phyloP scores from a whole-genome alignment of 2,329 filamentous ascomycete genomes.

The Fusarium vanettenii region DNA sequence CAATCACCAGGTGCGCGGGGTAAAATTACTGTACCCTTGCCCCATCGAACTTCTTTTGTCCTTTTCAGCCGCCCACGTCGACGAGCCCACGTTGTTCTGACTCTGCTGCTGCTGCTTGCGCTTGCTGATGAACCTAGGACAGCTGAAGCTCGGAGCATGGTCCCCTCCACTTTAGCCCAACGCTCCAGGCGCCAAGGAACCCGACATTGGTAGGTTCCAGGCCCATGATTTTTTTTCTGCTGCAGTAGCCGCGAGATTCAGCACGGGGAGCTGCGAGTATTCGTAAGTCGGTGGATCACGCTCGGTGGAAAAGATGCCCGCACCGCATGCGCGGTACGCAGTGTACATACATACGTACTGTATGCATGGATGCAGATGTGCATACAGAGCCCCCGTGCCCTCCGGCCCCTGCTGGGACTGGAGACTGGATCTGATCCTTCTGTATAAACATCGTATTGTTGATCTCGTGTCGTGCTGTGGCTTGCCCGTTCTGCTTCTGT shows the following conservation, averaged over 20 bases:
- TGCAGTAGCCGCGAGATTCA: constrained; percentile 10
- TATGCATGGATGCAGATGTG: background rate
- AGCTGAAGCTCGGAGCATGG: constrained; percentile 1
- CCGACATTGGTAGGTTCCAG: background rate
- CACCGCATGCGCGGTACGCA: constrained; percentile 4
- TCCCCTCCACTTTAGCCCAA: background rate
- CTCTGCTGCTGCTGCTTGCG: background rate
- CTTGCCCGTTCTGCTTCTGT: constrained; percentile 25
- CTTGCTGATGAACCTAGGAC: constrained; percentile 5
- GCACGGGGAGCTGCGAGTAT: constrained; percentile 5
- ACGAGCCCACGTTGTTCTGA: constrained; percentile 10
- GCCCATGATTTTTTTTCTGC: constrained; percentile 1
- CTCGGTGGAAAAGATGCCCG: constrained; percentile 14
- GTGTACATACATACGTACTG: background rate
- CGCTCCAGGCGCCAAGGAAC: constrained; percentile 6
- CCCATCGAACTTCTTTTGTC: constrained; percentile 3
- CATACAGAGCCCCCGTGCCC: background rate
- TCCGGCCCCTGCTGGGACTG: background rate
- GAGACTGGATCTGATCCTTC: constrained; percentile 21
- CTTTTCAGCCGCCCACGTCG: constrained; percentile 18
- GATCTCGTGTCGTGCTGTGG: constrained; percentile 38
- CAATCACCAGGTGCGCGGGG: constrained; percentile 28
- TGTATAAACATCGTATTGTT: constrained; percentile 38
- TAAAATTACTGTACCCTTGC: constrained; percentile 11
- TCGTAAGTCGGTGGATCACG: constrained; percentile 20